Evolutionary conservation across 2,329 filamentous ascomycete species (phyloP).

Genomic region (Cytospora piceae): DNA sequence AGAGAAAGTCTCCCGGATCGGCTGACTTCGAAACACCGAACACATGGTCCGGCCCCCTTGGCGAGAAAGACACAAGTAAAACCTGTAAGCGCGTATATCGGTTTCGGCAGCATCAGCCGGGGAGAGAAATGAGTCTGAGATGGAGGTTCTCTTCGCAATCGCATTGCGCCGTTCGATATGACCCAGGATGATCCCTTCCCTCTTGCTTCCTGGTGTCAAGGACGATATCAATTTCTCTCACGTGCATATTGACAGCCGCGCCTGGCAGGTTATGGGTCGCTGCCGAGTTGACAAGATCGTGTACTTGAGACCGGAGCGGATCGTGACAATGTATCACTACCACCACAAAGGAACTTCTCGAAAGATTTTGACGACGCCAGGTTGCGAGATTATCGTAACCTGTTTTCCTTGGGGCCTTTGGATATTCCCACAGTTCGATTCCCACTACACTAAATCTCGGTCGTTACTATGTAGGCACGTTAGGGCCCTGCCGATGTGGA

Average conservation of each 20-base stretch:
- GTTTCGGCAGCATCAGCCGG: background rate
- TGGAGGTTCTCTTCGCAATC: background rate
- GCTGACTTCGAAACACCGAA: background rate
- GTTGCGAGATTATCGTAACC: conserved; percentile 11
- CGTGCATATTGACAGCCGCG: conserved; percentile 1
- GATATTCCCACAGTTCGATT: background rate
- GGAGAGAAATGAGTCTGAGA: background rate
- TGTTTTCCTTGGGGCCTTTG: background rate
- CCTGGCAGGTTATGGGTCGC: background rate
- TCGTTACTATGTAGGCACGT: conserved; percentile 2
- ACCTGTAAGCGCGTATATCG: background rate
- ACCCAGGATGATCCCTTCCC: background rate
- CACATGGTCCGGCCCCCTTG: background rate
- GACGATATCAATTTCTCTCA: background rate
- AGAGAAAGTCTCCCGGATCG: background rate
- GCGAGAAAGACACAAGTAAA: background rate
- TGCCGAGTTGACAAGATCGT: background rate
- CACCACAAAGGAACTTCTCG: background rate
- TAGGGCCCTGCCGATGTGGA: conserved; percentile 23
- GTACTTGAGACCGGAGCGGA: background rate
- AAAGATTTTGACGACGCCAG: conserved; percentile 1
- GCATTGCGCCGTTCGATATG: background rate
- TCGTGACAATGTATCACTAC: background rate
- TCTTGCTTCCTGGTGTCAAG: background rate
- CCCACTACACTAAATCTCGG: conserved; percentile 13